A percentile compares a stretch with the other conserved stretches of the same genome.
phyloP scores from a whole-genome alignment of 805 yeast species.

The Starmerella khaoyaiensis region DNA sequence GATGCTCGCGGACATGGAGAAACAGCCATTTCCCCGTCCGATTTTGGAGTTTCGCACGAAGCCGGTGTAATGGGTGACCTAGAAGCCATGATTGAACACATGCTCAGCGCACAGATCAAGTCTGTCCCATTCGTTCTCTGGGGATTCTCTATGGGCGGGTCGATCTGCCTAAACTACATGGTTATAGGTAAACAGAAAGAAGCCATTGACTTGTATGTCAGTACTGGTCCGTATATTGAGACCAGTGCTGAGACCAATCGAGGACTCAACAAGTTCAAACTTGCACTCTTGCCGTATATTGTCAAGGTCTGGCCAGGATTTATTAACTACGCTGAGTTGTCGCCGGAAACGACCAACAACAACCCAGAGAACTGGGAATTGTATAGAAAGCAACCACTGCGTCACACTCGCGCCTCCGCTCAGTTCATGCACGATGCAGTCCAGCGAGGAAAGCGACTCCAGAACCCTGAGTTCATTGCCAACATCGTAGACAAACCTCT shows the following conservation, averaged over 20 bases:
- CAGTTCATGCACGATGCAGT: conserved; percentile 27
- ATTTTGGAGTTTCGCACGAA: conserved; percentile 28
- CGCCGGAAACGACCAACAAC: conserved; percentile 22
- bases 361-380: conserved; percentile 21
- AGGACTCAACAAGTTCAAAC: conserved; percentile 23
- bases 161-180: conserved; percentile 28
- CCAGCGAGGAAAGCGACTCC: conserved; percentile 27
- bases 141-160: conserved; percentile 34
- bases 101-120: background rate
- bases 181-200: conserved; percentile 27
- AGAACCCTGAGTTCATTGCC: conserved; percentile 22
- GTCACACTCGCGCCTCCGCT: conserved; percentile 24
- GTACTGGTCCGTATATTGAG: conserved; percentile 27
- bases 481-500: conserved; percentile 28
- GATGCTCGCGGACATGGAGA: conserved; percentile 33
- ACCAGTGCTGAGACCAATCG: conserved; percentile 15
- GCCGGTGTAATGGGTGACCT: conserved; percentile 25
- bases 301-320: conserved; percentile 24
- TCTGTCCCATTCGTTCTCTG: conserved; percentile 22
- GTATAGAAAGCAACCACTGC: conserved; percentile 23
- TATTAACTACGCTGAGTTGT: conserved; percentile 20
- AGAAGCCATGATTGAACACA: conserved; percentile 23
- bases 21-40: conserved; percentile 24
- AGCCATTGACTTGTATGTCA: conserved; percentile 27
- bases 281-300: conserved; percentile 21